Base-by-base conservation (phyloP, 441 rosid species). In the Melianthus villosus region DNA sequence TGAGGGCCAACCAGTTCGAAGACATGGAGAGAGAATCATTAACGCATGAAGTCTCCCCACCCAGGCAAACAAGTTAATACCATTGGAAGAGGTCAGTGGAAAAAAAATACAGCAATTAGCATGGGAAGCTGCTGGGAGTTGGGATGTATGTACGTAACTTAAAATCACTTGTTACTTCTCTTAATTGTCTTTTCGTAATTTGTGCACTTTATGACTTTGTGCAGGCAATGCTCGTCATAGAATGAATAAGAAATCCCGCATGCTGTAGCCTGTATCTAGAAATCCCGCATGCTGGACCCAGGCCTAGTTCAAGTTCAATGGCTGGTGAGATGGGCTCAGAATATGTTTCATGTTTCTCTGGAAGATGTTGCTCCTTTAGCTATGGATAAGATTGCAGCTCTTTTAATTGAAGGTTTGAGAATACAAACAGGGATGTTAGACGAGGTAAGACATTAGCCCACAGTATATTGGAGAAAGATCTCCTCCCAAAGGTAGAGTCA, bases 341-440 rank as follows among this genome's bases (percentile, higher is more conserved):
- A 32, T 79, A n/a, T n/a, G n/a, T n/a, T n/a, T n/a, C n/a, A 73
- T 56, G 93, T 80, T 42, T 72, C 82, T 51, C 75, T 87, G 14
- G 93, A 87, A 59, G 93, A 83, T 53, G 78, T 87, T 44, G 94
- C 93, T 44, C 97, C 94, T 45, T 60, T 82, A 65, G 97, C 94
- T 38, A 71, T 82, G 89, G 80, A 82, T 51, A 85, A 87, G 77
- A 82, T 82, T 43, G 97, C 80, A 76, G 94, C 91, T 22, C 91
- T 87, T 46, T 77, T 91, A 17, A 67, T 87, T 48, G 94, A 82
- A 61, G 97, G 97, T 32, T 61, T 87, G 62, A 75, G 82, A 64
- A 71, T 80, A 54, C 94, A 87, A 49, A 75, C 86, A 30, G 91
- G 91, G 51, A 68, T 73, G 86, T 69, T 75, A 25, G 79, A 65